Percentiles rank a stretch among this genome's conserved stretches.
phyloP scores from a whole-genome alignment of 495 filamentous ascomycete species.

The Thermothielavioides terrestris region DNA sequence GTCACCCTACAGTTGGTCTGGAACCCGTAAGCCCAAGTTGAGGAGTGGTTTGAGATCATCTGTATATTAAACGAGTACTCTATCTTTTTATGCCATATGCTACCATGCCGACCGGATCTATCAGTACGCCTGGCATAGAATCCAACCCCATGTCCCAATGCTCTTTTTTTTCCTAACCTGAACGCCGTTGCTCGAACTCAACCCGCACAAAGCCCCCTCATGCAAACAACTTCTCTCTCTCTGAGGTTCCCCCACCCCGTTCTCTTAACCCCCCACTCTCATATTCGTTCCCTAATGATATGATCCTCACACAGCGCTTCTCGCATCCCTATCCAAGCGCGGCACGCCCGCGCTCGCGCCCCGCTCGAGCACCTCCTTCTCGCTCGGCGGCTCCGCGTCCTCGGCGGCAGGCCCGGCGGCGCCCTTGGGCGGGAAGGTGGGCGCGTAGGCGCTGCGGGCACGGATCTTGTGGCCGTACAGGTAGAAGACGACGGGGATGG shows the following conservation, averaged over 20 bases:
- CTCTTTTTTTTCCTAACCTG: background rate
- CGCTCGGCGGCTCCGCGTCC: background rate
- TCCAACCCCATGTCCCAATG: no score
- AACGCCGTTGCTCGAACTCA: background rate
- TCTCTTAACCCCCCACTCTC: background rate
- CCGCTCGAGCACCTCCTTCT: constrained; percentile 1
- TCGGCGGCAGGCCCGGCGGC: background rate
- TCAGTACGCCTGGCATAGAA: background rate
- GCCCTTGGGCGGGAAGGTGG: constrained; percentile 28
- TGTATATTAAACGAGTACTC: no score
- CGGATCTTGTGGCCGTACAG: constrained; percentile 57
- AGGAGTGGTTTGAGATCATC: no score
- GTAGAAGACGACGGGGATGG: constrained; percentile 64
- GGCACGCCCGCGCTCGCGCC: background rate
- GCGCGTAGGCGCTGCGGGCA: constrained; percentile 59
- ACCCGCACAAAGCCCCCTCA: background rate
- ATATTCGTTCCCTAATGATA: background rate
- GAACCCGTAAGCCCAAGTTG: no score
- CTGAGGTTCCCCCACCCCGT: background rate
- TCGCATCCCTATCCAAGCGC: background rate
- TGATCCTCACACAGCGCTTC: constrained; percentile 3
- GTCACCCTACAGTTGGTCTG: no score
- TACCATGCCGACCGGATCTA: background rate
- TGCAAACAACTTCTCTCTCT: no score
- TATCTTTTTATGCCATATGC: no score